Evolutionary conservation across 2,329 filamentous ascomycete genomes (phyloP).

Genomic region (Exophiala sp.): DNA sequence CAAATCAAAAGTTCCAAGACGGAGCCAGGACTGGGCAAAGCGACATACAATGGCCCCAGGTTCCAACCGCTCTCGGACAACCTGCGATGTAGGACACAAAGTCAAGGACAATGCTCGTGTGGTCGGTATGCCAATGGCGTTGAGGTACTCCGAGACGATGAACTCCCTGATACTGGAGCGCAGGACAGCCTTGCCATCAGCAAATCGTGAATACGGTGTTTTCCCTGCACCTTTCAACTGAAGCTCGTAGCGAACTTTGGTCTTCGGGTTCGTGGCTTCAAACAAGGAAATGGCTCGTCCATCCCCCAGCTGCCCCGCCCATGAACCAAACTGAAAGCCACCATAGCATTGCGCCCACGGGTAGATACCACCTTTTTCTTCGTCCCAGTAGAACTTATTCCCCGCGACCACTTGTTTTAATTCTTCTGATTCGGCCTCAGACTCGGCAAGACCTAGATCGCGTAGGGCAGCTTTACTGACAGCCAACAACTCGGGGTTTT

Average conservation of each 20-base stretch:
- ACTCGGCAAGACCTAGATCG: conserved; percentile 68
- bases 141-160: conserved; percentile 76
- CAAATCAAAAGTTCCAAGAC: conserved; percentile 96
- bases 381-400: conserved; percentile 72
- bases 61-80: conserved; percentile 73
- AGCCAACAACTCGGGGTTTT: conserved; percentile 70
- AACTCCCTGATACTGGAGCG: conserved; percentile 92
- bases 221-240: conserved; percentile 91
- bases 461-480: conserved; percentile 72
- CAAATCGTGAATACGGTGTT: conserved; percentile 93
- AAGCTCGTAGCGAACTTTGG: conserved; percentile 72
- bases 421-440: conserved; percentile 63
- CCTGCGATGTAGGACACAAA: conserved; percentile 64
- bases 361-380: conserved; percentile 72
- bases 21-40: conserved; percentile 85
- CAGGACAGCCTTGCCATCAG: conserved; percentile 89
- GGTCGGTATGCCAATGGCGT: conserved; percentile 77
- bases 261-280: conserved; percentile 70
- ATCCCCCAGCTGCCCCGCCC: conserved; percentile 94
- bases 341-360: conserved; percentile 99
- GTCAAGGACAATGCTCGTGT: conserved; percentile 82
- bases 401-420: conserved; percentile 75
- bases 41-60: conserved; percentile 88
- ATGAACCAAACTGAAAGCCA: conserved; percentile 62
- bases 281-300: conserved; percentile 92